Base-by-base conservation (phyloP, 108 stramenopile genomes). In the Pseudonitzschia pungens region DNA sequence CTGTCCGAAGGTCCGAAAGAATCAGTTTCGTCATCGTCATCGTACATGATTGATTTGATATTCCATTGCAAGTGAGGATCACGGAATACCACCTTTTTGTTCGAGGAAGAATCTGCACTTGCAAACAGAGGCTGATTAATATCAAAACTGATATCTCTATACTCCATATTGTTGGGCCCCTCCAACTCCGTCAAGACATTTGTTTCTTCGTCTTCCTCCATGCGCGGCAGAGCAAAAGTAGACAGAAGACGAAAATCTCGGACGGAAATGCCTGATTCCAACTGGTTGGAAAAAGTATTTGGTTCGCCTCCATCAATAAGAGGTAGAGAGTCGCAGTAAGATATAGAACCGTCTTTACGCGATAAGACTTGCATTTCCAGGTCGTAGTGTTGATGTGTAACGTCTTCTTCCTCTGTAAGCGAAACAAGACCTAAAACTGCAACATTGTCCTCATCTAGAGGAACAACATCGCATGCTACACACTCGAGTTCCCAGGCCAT, bases 401-500 rank as follows among this genome's bases (percentile, higher is more conserved):
- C 16, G 43, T 66, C 58, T 27, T 52, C 69, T 16, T 55, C 65
- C 18, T 69, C 73, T 15, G 68, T 51, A 9, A 79, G 77, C 41
- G 79, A 58, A 2, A 89, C 77, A 20, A 89, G 40, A 16, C 93
- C 93, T 66, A 94, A 74, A 14, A 94, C 87, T n/a, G 84, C 75
- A 26, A 91, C 78, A 77, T 92, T 86, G 29, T 85, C 80, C 55
- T 60, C 69, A 78, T 94, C 90, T 51, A 94, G 29, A 12, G 93
- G 93, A 4, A 68, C 86, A 3, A 86, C 90, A 24, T 86, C 86
- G 73, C 86, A 87, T 11, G 90, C 90, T 11, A 90, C 89, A 71
- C 90, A 91, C 70, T 91, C 93, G 60, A 94, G 75, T 63, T 91
- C 89, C 93, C 93, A 94, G n/a, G 93, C 93, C 90, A 91, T 91